Evolutionary conservation across 2,329 filamentous ascomycete genomes (phyloP).

Genomic region (Phialophora verrucosa): DNA sequence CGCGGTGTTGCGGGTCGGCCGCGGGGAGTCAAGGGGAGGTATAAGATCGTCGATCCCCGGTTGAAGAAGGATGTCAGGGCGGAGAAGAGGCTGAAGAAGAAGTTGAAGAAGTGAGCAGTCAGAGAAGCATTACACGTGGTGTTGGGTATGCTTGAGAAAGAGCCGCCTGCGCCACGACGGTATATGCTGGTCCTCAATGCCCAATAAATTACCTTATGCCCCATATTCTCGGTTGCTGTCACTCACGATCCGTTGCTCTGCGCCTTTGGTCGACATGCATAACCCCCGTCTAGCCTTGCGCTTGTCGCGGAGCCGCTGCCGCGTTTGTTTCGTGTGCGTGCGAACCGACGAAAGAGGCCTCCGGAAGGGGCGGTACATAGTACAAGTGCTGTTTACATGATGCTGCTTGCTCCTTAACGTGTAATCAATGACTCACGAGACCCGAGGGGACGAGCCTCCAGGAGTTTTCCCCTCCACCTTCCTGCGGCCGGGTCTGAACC

Average conservation of each 20-base stretch:
- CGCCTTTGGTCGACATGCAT: not conserved
- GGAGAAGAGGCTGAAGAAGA: constrained; percentile 80
- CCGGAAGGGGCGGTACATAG: not conserved
- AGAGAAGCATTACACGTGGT: too few species aligned
- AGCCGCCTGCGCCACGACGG: not conserved
- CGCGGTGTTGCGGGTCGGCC: constrained; percentile 84
- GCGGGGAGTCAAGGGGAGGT: constrained; percentile 90
- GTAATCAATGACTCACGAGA: not conserved
- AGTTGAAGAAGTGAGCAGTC: constrained; percentile 58
- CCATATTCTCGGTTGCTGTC: not conserved
- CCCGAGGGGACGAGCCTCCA: not conserved
- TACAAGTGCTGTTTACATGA: not conserved
- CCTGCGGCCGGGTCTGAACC: not conserved
- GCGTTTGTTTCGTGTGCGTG: not conserved
- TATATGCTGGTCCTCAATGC: not conserved
- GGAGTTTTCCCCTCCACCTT: not conserved
- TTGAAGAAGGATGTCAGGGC: constrained; percentile 96
- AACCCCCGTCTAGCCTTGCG: not conserved
- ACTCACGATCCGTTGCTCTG: not conserved
- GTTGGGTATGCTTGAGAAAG: not conserved
- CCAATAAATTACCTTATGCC: not conserved
- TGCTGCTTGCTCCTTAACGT: not conserved
- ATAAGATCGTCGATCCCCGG: constrained; percentile 94
- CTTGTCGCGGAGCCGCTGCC: not conserved
- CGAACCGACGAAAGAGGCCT: not conserved